Conservation (phyloP, 2,329 filamentous ascomycete species). For the Colletotrichum costaricense region DNA sequence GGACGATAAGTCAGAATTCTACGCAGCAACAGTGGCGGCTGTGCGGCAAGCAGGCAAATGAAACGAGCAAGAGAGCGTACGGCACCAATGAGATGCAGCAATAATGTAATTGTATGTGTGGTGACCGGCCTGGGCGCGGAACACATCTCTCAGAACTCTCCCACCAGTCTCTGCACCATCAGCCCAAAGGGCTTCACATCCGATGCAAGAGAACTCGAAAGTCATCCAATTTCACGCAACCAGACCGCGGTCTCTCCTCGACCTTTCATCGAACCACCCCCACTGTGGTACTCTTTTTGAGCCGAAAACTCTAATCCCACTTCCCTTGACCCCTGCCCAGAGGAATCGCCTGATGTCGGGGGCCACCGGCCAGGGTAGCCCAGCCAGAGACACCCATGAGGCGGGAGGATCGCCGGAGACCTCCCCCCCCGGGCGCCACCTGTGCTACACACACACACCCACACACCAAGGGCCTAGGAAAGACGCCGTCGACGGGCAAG, state of each 20-base stretch:
- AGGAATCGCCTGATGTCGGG: conserved; percentile 15
- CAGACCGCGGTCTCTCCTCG: not conserved
- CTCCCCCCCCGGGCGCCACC: conserved; percentile 5
- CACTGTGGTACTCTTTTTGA: not conserved
- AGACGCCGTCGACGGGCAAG: not conserved
- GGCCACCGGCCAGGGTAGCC: not conserved
- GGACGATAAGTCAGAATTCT: not conserved
- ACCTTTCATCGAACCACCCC: conserved; percentile 6
- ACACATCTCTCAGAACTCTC: not conserved
- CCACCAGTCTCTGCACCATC: not conserved
- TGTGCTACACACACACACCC: not conserved
- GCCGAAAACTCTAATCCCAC: conserved; percentile 31
- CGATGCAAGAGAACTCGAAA: not conserved
- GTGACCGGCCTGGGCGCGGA: not conserved
- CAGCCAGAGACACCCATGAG: not conserved
- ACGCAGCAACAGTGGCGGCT: not conserved
- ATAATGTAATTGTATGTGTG: not conserved
- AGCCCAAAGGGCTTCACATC: not conserved
- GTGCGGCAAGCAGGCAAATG: not conserved
- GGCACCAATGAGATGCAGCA: conserved; percentile 14
- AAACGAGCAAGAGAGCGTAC: not conserved
- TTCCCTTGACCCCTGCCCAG: conserved; percentile 12
- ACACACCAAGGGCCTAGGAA: not conserved
- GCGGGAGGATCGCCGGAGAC: conserved; percentile 27
- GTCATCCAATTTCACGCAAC: conserved; percentile 13